A percentile compares a stretch with the other conserved stretches of the same genome.
Evolutionary conservation across 768 basidiomycete species (phyloP).

Genomic region (Gymnopilus junonius): DNA sequence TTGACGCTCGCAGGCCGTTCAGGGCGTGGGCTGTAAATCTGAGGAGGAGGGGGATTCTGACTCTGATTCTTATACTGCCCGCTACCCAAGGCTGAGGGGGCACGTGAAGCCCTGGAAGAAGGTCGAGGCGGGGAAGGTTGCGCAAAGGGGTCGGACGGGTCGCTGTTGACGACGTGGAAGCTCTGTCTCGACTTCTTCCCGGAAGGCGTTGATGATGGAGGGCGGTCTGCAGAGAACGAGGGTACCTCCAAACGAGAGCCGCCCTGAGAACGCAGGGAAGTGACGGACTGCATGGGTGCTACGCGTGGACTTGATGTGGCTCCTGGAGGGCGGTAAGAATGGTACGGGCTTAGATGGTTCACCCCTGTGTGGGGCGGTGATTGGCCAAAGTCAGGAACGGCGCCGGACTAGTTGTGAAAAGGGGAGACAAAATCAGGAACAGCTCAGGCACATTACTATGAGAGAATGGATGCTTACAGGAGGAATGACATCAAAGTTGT

Average conservation of each 20-base stretch:
- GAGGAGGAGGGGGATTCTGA: background rate
- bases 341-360: slow-evolving; percentile 32
- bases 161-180: slow-evolving; percentile 6
- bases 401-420: slow-evolving; percentile 19
- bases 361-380: slow-evolving; percentile 31
- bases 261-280: slow-evolving; percentile 17
- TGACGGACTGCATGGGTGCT: slow-evolving; percentile 14
- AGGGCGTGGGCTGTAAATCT: background rate
- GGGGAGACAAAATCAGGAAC: background rate
- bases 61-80: background rate
- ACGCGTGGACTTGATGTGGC: slow-evolving; percentile 4
- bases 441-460: background rate
- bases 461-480: slow-evolving; percentile 22
- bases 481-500: slow-evolving; percentile 29
- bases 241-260: slow-evolving; percentile 11
- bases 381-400: slow-evolving; percentile 18
- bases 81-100: background rate
- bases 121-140: slow-evolving; percentile 2
- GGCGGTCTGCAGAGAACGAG: background rate
- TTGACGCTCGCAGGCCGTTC: slow-evolving; percentile 19
- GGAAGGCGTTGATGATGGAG: slow-evolving; percentile 14
- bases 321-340: slow-evolving; percentile 21
- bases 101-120: background rate
- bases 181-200: slow-evolving; percentile 15
- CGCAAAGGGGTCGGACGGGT: slow-evolving; percentile 4